Evolutionary conservation across 2,329 filamentous ascomycete genomes (phyloP).

Genomic region (Sphaerostilbella broomeana): DNA sequence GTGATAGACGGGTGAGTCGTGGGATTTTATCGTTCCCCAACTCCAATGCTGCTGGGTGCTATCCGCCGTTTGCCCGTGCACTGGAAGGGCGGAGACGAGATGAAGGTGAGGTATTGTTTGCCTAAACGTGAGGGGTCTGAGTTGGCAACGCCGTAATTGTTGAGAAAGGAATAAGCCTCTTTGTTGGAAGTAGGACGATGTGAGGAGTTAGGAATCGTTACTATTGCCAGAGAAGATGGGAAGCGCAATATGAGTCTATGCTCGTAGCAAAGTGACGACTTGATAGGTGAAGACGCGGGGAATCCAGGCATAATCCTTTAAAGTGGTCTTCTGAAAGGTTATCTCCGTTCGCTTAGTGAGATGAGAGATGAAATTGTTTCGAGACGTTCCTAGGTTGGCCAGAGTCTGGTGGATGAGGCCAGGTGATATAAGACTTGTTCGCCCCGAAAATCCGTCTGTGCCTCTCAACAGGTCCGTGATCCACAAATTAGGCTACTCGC

Average conservation of each 20-base stretch:
- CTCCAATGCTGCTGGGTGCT: constrained; percentile 10
- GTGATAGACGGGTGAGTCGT: constrained; percentile 1
- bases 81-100: not conserved
- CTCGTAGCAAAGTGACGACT: constrained; percentile 5
- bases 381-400: too few species aligned
- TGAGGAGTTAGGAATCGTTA: constrained; percentile 18
- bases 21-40: constrained; percentile 6
- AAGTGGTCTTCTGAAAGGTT: not conserved
- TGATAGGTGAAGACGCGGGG: constrained; percentile 8
- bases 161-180: too few species aligned
- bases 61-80: constrained; percentile 10
- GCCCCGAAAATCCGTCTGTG: too few species aligned
- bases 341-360: too few species aligned
- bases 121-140: too few species aligned
- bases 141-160: too few species aligned
- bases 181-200: constrained; percentile 15
- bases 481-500: too few species aligned
- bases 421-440: too few species aligned
- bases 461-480: too few species aligned
- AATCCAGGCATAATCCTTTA: constrained; percentile 12
- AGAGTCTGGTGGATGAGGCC: too few species aligned
- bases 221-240: not conserved
- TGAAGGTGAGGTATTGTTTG: too few species aligned
- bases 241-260: constrained; percentile 1
- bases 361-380: too few species aligned